Conservation (phyloP, 108 stramenopile genomes). For the Conticribra weissflogii region DNA sequence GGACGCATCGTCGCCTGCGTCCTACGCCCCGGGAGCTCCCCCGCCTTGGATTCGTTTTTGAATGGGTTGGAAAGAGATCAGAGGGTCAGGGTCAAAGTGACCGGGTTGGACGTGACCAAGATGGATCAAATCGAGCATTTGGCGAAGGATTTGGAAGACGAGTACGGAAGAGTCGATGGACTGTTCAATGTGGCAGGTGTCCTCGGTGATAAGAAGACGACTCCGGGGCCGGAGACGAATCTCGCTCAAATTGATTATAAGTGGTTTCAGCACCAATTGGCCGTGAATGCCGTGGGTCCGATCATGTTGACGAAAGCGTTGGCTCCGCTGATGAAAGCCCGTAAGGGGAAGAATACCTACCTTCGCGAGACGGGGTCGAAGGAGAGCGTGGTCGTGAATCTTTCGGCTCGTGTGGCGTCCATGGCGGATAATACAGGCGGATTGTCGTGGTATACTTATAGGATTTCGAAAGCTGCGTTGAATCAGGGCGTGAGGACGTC, state of each 20-base stretch:
- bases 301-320: slow-evolving; percentile 49
- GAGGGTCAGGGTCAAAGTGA: slow-evolving; percentile 25
- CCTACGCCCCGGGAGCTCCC: slow-evolving; percentile 34
- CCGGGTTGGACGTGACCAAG: slow-evolving; percentile 36
- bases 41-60: slow-evolving; percentile 28
- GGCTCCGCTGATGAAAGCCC: slow-evolving; percentile 43
- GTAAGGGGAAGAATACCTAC: slow-evolving; percentile 33
- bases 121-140: slow-evolving; percentile 28
- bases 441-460: slow-evolving; percentile 77
- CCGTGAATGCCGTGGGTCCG: slow-evolving; percentile 56
- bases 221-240: slow-evolving; percentile 52
- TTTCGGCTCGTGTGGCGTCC: slow-evolving; percentile 69
- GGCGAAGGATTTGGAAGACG: slow-evolving; percentile 4
- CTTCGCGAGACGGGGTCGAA: slow-evolving; percentile 22
- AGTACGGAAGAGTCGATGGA: slow-evolving; percentile 41
- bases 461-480: slow-evolving; percentile 72
- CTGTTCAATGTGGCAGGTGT: slow-evolving; percentile 58
- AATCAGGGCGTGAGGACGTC: slow-evolving; percentile 58
- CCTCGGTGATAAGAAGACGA: slow-evolving; percentile 34
- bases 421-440: slow-evolving; percentile 68
- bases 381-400: slow-evolving; percentile 61
- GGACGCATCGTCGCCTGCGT: slow-evolving; percentile 46
- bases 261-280: slow-evolving; percentile 55
- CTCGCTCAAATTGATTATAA: slow-evolving; percentile 51
- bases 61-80: slow-evolving; percentile 15